Conservation (phyloP, 768 basidiomycete genomes). For the Artomyces pyxidatus region DNA sequence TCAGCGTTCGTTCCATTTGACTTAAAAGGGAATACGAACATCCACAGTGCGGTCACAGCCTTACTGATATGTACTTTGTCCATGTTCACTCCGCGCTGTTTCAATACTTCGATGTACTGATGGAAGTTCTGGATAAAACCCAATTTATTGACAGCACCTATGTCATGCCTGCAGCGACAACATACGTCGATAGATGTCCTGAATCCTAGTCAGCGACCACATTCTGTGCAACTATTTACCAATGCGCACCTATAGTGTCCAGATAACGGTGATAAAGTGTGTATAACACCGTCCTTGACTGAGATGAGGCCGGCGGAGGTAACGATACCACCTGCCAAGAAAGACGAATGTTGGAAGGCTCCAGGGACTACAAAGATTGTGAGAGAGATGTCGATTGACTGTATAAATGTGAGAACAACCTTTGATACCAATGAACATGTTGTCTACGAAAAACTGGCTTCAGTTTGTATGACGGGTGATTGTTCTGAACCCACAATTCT, state of each 20-base stretch:
- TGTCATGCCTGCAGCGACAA: too few species aligned
- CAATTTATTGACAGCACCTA: too few species aligned
- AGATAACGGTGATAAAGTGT: constrained; percentile 53
- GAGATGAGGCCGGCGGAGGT: constrained; percentile 61
- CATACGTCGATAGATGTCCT: constrained; percentile 49
- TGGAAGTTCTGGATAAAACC: constrained; percentile 63
- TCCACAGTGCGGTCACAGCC: constrained; percentile 51
- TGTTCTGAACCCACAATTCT: constrained; percentile 33
- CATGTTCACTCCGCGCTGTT: constrained; percentile 49
- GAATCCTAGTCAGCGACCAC: background rate
- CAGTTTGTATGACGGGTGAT: background rate
- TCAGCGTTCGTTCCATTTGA: too few species aligned
- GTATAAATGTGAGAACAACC: constrained; percentile 18
- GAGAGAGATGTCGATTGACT: background rate
- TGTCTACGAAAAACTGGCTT: constrained; percentile 30
- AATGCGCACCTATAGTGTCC: constrained; percentile 50
- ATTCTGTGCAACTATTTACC: background rate
- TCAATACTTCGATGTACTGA: constrained; percentile 43
- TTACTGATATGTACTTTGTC: constrained; percentile 52
- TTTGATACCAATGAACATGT: constrained; percentile 65
- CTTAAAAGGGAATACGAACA: constrained; percentile 32
- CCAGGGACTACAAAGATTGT: constrained; percentile 30
- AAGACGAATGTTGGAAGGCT: constrained; percentile 60
- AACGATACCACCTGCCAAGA: constrained; percentile 48
- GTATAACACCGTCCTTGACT: constrained; percentile 52